Evolutionary conservation across 73 alveolate genomes (phyloP).

Genomic region (Loxodes magnus): DNA sequence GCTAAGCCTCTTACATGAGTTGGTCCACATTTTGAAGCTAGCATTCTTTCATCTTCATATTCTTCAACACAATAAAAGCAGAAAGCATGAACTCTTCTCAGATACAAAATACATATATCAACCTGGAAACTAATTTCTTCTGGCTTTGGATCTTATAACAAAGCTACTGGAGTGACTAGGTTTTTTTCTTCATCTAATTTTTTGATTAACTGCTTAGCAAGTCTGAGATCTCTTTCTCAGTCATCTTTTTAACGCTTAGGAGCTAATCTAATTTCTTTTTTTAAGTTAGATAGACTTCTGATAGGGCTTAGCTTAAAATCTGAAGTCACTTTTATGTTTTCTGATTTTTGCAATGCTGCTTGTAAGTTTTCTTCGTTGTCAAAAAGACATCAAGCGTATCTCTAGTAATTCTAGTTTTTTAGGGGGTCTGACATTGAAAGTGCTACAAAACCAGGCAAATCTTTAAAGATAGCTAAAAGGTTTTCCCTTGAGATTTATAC

Average conservation of each 20-base stretch:
- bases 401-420: conserved; percentile 58
- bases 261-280: conserved; percentile 56
- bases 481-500: conserved; percentile 60
- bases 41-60: conserved; percentile 80
- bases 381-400: conserved; percentile 77
- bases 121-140: conserved; percentile 18
- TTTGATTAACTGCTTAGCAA: conserved; percentile 48
- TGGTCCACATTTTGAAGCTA: conserved; percentile 76
- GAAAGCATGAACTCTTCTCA: conserved; percentile 80
- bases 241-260: conserved; percentile 66
- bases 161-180: conserved; percentile 18
- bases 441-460: conserved; percentile 66
- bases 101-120: conserved; percentile 60
- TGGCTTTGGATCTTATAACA: conserved; percentile 16
- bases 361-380: conserved; percentile 64
- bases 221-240: conserved; percentile 32
- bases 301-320: conserved; percentile 49
- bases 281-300: conserved; percentile 21
- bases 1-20: conserved; percentile 50
- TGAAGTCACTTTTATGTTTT: conserved; percentile 21
- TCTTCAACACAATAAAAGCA: conserved; percentile 84
- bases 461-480: conserved; percentile 38
- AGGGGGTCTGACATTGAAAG: conserved; percentile 79
- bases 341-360: conserved; percentile 32
- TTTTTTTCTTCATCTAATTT: conserved; percentile 36